Evolutionary conservation across 208 protist genomes (phyloP).

Genomic region (Crithidia expoeki): DNA sequence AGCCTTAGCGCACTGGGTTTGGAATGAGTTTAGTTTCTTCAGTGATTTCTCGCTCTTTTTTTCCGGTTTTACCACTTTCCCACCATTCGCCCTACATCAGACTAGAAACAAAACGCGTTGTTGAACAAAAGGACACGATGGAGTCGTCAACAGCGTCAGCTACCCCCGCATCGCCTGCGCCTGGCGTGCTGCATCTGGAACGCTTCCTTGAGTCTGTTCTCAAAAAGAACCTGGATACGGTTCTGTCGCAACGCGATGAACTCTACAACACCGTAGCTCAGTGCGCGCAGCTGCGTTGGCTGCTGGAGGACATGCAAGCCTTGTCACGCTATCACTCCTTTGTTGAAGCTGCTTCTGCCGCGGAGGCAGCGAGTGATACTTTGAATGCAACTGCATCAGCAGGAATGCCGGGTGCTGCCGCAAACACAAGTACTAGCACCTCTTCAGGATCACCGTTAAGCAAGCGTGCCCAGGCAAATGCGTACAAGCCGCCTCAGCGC

Average conservation of each 20-base stretch:
- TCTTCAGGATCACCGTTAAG: not conserved
- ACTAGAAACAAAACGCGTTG: not conserved
- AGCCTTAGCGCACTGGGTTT: too few relatives aligned
- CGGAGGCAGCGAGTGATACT: slow-evolving; percentile 1
- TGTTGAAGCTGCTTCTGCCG: slow-evolving; percentile 29
- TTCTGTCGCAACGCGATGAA: slow-evolving; percentile 59
- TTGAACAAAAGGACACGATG: not conserved
- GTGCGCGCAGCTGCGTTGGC: slow-evolving; percentile 66
- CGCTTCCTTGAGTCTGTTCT: slow-evolving; percentile 70
- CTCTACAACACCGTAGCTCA: slow-evolving; percentile 58
- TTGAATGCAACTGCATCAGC: not conserved
- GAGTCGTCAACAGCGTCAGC: not conserved
- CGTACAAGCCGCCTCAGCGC: slow-evolving; percentile 28
- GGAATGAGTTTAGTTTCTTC: too few relatives aligned
- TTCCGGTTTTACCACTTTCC: too few relatives aligned
- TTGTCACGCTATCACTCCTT: slow-evolving; percentile 54
- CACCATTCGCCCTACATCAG: too few relatives aligned
- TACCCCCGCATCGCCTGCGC: slow-evolving; percentile 16
- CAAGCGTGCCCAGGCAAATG: slow-evolving; percentile 24
- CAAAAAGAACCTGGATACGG: slow-evolving; percentile 47
- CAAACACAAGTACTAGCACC: not conserved
- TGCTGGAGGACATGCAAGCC: slow-evolving; percentile 72
- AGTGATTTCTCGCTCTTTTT: too few relatives aligned
- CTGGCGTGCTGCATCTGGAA: slow-evolving; percentile 63
- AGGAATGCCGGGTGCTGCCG: too few relatives aligned